Evolutionary conservation across 2,329 filamentous ascomycete genomes (phyloP), one percentile per base, ranked within the genome.

Genomic region (Magnaporthiopsis incrustans): DNA sequence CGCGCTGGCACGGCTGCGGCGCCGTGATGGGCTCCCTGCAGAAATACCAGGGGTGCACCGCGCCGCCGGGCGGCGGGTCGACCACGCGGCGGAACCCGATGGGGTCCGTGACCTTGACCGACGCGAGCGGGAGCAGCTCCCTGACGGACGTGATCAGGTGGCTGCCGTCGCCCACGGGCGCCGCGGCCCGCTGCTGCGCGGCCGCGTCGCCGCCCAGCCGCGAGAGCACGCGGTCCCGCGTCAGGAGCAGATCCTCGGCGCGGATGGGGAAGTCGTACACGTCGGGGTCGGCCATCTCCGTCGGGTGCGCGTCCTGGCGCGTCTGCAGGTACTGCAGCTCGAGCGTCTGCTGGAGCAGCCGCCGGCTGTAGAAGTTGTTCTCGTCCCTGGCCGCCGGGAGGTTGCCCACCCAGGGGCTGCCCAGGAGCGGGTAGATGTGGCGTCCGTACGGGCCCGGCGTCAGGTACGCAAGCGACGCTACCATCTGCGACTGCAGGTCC

Each of bases 371-470:
- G 10, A 53, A 53, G 44, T 53, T 53, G 22, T n/a, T 4, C 27
- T 3, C 27, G 27, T 10, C 18, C 2, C 2, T n/a, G 18, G 33
- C 33, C 11, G 18, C 18, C 18, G 18, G 7, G 22, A 53, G 44
- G 3, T 3, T n/a, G 18, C 44, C 44, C 6, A 53, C 18, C 18
- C 22, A 53, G 44, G 44, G 44, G 6, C 44, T n/a, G 7, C 18
- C 22, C 18, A 0, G 2, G 18, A n/a, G 2, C 3, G 18, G 22
- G 22, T 22, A n/a, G 1, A 6, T 1, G 44, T 2, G 6, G 44
- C 22, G 18, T n/a, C 44, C 44, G 44, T 53, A 53, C 11, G 44
- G 44, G 6, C 44, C 44, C 44, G 44, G 44, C 5, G 44, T 53
- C 8, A n/a, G 18, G 44, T 53, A 53, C 3, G 22, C 22, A 1